A percentile compares a stretch with the other conserved stretches of the same genome.
Conservation (phyloP, 768 basidiomycete species). For the Fomitopsis pulvina region DNA sequence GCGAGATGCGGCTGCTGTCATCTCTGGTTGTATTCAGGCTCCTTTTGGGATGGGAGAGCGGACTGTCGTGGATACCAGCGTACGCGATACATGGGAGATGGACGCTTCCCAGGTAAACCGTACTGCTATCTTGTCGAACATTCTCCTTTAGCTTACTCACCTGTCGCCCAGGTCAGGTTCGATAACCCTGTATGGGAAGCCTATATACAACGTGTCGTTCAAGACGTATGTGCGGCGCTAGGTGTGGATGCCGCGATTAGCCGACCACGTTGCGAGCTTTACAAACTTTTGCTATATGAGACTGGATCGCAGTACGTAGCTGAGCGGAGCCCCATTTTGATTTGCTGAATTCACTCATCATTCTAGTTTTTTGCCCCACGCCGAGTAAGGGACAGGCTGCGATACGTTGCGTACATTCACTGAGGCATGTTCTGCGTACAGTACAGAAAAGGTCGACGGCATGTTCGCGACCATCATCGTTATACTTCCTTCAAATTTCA, state of each 20-base stretch:
- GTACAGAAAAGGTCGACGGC: constrained; percentile 39
- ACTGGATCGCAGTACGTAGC: constrained; percentile 40
- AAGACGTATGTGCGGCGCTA: constrained; percentile 28
- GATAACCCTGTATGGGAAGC: constrained; percentile 34
- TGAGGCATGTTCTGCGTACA: constrained; percentile 15
- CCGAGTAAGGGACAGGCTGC: constrained; percentile 32
- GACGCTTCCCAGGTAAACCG: constrained; percentile 27
- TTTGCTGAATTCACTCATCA: background rate
- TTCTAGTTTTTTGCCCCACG: constrained; percentile 36
- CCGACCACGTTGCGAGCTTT: constrained; percentile 32
- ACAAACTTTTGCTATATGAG: constrained; percentile 44
- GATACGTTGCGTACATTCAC: background rate
- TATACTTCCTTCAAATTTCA: constrained; percentile 38
- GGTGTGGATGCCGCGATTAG: constrained; percentile 27
- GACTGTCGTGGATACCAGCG: constrained; percentile 36
- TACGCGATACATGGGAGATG: constrained; percentile 48
- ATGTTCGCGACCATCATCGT: constrained; percentile 49
- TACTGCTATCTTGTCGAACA: background rate
- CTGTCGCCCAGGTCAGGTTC: constrained; percentile 29
- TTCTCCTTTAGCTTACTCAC: too few species aligned
- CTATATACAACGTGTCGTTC: constrained; percentile 26
- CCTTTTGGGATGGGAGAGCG: constrained; percentile 39
- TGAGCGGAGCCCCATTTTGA: background rate
- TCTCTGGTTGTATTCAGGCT: constrained; percentile 29
- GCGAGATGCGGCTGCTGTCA: constrained; percentile 34